A percentile compares a stretch with the other conserved stretches of the same genome.
phyloP scores from a whole-genome alignment of 2,329 filamentous ascomycete genomes.

The Monosporascus sp. region DNA sequence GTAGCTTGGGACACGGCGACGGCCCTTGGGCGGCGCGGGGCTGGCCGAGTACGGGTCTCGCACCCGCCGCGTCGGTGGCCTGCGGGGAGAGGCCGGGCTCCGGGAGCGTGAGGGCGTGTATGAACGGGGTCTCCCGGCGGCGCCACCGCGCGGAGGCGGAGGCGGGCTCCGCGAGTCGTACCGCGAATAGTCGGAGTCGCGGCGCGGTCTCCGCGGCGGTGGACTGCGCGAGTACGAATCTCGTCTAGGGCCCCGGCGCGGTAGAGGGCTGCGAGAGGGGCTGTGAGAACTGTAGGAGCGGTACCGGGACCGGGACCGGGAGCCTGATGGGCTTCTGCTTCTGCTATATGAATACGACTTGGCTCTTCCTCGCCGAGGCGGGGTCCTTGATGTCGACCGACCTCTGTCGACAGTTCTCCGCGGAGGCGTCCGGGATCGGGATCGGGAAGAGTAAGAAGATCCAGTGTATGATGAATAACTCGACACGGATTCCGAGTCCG shows the following conservation, averaged over 20 bases:
- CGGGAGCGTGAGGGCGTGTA: conserved; percentile 20
- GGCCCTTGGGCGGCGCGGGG: conserved; percentile 8
- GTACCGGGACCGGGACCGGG: conserved; percentile 40
- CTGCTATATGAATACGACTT: conserved; percentile 22
- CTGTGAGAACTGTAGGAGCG: conserved; percentile 28
- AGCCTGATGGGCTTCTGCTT: conserved; percentile 32
- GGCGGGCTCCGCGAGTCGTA: conserved; percentile 17
- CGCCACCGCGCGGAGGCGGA: conserved; percentile 10
- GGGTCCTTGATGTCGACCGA: conserved; percentile 30
- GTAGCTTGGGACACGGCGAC: conserved; percentile 10
- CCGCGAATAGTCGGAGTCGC: conserved; percentile 17
- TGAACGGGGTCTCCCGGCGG: conserved; percentile 16
- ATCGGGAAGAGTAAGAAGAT: conserved; percentile 53
- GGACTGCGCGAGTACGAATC: conserved; percentile 20
- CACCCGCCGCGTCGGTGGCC: conserved; percentile 12
- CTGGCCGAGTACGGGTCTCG: conserved; percentile 7
- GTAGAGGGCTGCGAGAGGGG: conserved; percentile 22
- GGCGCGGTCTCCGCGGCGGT: conserved; percentile 12
- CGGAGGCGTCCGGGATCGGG: conserved; percentile 38
- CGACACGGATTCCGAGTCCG: conserved; percentile 67
- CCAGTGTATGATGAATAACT: conserved; percentile 73
- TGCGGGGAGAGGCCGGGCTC: conserved; percentile 16
- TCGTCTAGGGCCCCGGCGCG: conserved; percentile 17
- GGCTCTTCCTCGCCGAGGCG: conserved; percentile 25
- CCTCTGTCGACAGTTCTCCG: conserved; percentile 31